Base-by-base conservation (phyloP, 148 eudicot genomes). In the Vaccinium macrocarpon region DNA sequence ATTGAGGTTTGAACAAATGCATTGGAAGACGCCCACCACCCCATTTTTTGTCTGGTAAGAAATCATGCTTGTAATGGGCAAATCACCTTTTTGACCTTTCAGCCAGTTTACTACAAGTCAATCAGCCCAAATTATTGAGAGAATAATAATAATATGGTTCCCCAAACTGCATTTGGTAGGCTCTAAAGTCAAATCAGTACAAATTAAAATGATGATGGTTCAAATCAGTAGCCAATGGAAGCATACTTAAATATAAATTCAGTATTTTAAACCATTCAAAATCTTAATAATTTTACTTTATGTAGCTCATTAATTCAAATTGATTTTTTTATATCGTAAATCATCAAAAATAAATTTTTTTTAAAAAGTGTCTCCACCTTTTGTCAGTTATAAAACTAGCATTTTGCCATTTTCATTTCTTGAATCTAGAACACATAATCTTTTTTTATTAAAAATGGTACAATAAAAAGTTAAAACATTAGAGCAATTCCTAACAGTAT, bases 401-500 rank as follows among this genome's bases (percentile, higher is more conserved):
- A 61, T 25, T 64, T 64, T 64, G 71, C 14, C 71, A 64, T 23
- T 64, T 64, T 64, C 23, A 29, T 25, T 10, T 64, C 71, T 64
- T 13, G 0, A 64, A 9, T 9, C 10, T 25, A 23, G 12, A 4
- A 1, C 25, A 64, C 11, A 23, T 9, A 1, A 5, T 32, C 8
- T 15, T 5, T 66, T 25, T 48, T 46, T 18, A 80, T 11, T 51
- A 73, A 83, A 73, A 16, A 73, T 15, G 48, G 52, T 5, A 55
- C 49, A 75, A 78, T 15, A 16, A 51, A 21, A 74, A 10, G 9
- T 25, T 32, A 9, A 19, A 35, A 14, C 32, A 75, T 42, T 19
- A 52, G 13, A 51, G 72, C 48, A 51, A 73, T 42, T 85, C 52
- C 84, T 82, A 85, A 88, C 84, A 79, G 82, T 82, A 83, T 82